Conservation (phyloP, 2,329 filamentous ascomycete genomes). For the Trichoderma asperellum region DNA sequence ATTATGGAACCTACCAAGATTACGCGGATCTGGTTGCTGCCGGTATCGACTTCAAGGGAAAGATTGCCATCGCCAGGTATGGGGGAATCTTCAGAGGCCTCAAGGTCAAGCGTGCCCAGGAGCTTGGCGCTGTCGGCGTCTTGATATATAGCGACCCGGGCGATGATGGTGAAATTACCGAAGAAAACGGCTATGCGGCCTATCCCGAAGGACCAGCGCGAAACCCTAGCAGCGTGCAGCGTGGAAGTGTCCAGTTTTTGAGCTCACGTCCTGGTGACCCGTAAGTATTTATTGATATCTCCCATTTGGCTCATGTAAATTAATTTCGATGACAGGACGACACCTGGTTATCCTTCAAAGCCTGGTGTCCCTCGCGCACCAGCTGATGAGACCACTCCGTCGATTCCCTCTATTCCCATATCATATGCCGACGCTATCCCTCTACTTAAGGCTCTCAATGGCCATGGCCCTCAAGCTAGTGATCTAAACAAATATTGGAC, state of each 20-base stretch:
- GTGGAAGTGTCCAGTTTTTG: constrained; percentile 83
- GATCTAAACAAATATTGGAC: constrained; percentile 75
- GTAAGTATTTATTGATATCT: constrained; percentile 35
- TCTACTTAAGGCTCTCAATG: constrained; percentile 87
- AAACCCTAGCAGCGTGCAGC: constrained; percentile 85
- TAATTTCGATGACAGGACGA: constrained; percentile 57
- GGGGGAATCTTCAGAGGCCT: constrained; percentile 85
- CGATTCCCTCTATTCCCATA: constrained; percentile 88
- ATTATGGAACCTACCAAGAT: constrained; percentile 86
- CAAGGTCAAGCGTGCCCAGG: constrained; percentile 90
- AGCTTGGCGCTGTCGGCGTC: constrained; percentile 84
- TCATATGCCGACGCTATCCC: constrained; percentile 87
- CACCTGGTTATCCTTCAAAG: constrained; percentile 90
- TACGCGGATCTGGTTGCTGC: constrained; percentile 79
- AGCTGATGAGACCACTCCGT: constrained; percentile 71
- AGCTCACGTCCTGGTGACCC: constrained; percentile 74
- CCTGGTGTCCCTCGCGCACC: constrained; percentile 80
- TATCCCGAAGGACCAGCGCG: constrained; percentile 89
- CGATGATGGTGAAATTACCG: constrained; percentile 81
- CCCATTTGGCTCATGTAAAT: constrained; percentile 28
- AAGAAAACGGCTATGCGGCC: constrained; percentile 74
- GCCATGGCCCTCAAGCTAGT: constrained; percentile 76
- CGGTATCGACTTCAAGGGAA: constrained; percentile 76
- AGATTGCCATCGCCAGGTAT: constrained; percentile 86
- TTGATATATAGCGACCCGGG: constrained; percentile 88